Conservation (phyloP, 768 basidiomycete genomes). For the Rhodotorula taiwanensis region DNA sequence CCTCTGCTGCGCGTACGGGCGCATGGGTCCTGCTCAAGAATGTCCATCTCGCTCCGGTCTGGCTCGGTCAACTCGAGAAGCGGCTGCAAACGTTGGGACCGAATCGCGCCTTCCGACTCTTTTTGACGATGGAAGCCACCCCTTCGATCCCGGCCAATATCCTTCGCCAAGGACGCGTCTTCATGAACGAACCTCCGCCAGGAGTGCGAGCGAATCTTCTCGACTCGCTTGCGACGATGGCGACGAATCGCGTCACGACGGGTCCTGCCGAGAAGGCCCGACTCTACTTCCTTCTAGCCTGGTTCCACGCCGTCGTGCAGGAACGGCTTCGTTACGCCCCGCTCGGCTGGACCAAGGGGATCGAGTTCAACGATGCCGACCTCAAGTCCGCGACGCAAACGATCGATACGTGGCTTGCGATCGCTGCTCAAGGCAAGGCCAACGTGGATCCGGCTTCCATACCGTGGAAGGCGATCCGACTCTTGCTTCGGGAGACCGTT, state of each 20-base stretch:
- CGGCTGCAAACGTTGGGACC: constrained; percentile 86
- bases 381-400: constrained; percentile 85
- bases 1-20: constrained; percentile 81
- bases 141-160: constrained; percentile 93
- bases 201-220: constrained; percentile 93
- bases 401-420: constrained; percentile 81
- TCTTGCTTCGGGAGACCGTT: constrained; percentile 88
- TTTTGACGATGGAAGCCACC: constrained; percentile 97
- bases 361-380: constrained; percentile 99
- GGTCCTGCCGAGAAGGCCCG: constrained; percentile 90
- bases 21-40: constrained; percentile 97
- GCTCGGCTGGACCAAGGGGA: constrained; percentile 90
- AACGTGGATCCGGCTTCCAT: constrained; percentile 87
- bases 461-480: constrained; percentile 91
- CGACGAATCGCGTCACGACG: constrained; percentile 62
- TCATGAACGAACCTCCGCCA: constrained; percentile 98
- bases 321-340: constrained; percentile 94
- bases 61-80: constrained; percentile 95
- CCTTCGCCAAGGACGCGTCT: constrained; percentile 84
- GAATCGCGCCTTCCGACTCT: constrained; percentile 85
- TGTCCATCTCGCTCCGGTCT: constrained; percentile 76
- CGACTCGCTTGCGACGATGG: constrained; percentile 73
- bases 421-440: constrained; percentile 73
- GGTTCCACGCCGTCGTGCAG: constrained; percentile 98
- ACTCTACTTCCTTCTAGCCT: constrained; percentile 89